phyloP scores from a whole-genome alignment of 2,329 filamentous ascomycete species.

The Westerdykella ornata region DNA sequence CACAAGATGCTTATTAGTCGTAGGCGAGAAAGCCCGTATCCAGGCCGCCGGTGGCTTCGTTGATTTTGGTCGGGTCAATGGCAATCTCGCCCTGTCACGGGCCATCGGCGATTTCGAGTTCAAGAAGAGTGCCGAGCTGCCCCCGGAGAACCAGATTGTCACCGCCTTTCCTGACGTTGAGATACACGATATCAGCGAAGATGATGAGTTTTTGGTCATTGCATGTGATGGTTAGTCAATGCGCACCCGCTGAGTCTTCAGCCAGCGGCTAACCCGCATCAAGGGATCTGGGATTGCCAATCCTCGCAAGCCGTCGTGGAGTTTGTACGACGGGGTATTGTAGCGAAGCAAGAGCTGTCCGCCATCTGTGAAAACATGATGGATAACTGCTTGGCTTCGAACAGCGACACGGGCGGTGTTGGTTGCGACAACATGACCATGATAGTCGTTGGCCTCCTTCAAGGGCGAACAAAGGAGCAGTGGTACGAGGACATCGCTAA shows the following conservation, averaged over 20 bases:
- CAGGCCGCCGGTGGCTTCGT: conserved; percentile 94
- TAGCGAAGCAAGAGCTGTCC: conserved; percentile 87
- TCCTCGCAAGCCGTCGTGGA: conserved; percentile 96
- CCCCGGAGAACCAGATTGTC: conserved; percentile 97
- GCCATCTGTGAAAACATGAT: conserved; percentile 99
- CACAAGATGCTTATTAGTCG: conserved; percentile 14
- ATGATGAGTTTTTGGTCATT: conserved; percentile 73
- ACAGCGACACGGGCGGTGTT: conserved; percentile 94
- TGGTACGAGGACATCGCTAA: conserved; percentile 97
- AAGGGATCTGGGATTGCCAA: conserved; percentile 99
- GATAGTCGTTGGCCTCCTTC: conserved; percentile 79
- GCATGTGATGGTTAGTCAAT: conserved; percentile 38
- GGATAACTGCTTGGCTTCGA: conserved; percentile 97
- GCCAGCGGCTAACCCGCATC: conserved; percentile 8
- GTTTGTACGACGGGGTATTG: conserved; percentile 93
- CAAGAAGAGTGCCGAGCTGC: conserved; percentile 96
- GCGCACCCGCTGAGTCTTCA: not conserved
- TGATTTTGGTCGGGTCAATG: conserved; percentile 96
- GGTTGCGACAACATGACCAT: conserved; percentile 99
- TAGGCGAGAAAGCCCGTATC: conserved; percentile 93
- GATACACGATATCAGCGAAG: conserved; percentile 79
- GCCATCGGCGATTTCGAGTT: conserved; percentile 99
- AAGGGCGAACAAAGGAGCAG: conserved; percentile 89
- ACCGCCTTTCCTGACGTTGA: conserved; percentile 94
- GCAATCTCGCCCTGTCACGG: conserved; percentile 91